Percentiles rank a stretch among this genome's conserved stretches.
Conservation (phyloP, 306 rosid species). For the Coriaria nepalensis region DNA sequence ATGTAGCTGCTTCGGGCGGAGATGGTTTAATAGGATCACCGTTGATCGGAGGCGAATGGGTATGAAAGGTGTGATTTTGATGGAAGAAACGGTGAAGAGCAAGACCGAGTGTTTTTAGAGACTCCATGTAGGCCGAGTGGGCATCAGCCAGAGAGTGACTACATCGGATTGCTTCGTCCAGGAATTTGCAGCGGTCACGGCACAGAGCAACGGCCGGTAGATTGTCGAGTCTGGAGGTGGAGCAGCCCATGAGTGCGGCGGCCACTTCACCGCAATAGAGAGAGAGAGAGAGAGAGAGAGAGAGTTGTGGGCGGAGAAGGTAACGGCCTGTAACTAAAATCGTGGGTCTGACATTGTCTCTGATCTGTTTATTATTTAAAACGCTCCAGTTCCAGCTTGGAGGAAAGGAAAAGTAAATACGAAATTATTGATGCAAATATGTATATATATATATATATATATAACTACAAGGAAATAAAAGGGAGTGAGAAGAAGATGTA, state of each 20-base stretch:
- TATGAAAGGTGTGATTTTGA: constrained; percentile 4
- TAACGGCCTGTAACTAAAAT: background rate
- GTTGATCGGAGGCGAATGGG: background rate
- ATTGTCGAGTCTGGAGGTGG: constrained; percentile 44
- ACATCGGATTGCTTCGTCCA: constrained; percentile 49
- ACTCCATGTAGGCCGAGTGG: constrained; percentile 52
- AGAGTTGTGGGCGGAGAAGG: constrained; percentile 7
- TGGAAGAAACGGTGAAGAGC: constrained; percentile 43
- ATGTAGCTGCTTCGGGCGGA: constrained; percentile 1
- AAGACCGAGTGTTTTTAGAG: constrained; percentile 48
- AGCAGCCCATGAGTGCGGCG: constrained; percentile 50
- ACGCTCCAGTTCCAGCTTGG: background rate
- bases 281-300: no score
- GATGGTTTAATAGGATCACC: constrained; percentile 2
- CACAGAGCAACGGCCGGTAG: constrained; percentile 70
- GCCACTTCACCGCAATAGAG: no score
- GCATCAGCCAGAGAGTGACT: constrained; percentile 59
- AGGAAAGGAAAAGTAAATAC: background rate
- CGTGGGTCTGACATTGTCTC: no score
- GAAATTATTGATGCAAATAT: background rate
- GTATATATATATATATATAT: no score
- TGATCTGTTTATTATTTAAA: no score
- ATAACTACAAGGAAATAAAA: no score
- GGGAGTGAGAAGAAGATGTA: background rate
- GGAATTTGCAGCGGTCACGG: constrained; percentile 72